Evolutionary conservation across 345 rosid genomes (phyloP), one percentile per base, ranked within the genome.

Genomic region (Hibiscus tridactylites): DNA sequence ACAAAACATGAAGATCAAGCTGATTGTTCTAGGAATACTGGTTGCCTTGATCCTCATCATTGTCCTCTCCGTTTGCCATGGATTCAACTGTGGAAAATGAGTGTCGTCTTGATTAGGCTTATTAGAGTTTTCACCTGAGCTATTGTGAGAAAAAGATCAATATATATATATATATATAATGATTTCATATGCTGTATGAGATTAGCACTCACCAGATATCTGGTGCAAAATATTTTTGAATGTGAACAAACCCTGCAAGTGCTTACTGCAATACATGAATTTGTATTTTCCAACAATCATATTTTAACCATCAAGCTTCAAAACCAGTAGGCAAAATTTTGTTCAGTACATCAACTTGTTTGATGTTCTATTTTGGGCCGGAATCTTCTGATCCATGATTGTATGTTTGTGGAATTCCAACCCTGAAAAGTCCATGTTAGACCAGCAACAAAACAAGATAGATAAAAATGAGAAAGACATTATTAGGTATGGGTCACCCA

Each of bases 1-100:
- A 42, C 86, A 94, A 78, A 94, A 91, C 81, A 94, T 94, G 98
- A 94, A 94, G 91, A 87, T 94, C 63, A 91, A 94, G 81, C 83
- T 94, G 75, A 85, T 94, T 44, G 98, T 91, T 57, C 71, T 87
- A 15, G 96, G 85, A 60, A 87, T 91, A 72, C 19, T 93, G 72
- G 31, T 84, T 33, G 88, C 88, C 16, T 78, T 93, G 88, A 80
- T 90, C 76, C 94, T 93, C 69, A 81, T 91, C 80, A 84, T 91
- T 63, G 8, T 90, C 49, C 78, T 94, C 50, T 84, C 96, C 0
- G 68, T 94, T 64, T 94, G 97, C 82, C 96, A 74, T 75, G 98
- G 98, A 59, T 94, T 91, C 88, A 87, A 65, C 64, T 83, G 85
- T 7, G 76, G 82, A 59, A 76, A 78, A 68, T 76, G 80, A 78